phyloP scores from a whole-genome alignment of 2,329 filamentous ascomycete species.

The Penicillium sp. region DNA sequence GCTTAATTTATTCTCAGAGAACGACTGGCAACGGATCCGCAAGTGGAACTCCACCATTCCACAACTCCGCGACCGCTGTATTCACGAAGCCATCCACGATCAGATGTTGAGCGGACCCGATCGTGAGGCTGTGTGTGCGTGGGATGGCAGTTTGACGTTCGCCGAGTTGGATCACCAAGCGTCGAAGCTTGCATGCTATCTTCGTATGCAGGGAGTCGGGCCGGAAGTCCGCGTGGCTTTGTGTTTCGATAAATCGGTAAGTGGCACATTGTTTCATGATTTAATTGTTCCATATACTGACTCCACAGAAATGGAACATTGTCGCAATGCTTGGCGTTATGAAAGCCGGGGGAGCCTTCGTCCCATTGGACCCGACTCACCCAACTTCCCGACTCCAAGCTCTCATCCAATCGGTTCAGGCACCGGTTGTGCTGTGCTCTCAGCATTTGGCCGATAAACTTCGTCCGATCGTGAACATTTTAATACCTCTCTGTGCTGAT shows the following conservation, averaged over 20 bases:
- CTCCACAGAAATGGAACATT: constrained; percentile 40
- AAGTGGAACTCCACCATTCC: constrained; percentile 52
- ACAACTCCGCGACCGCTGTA: constrained; percentile 39
- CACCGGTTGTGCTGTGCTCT: constrained; percentile 36
- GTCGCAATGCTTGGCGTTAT: constrained; percentile 43
- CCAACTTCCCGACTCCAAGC: constrained; percentile 38
- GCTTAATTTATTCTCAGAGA: constrained; percentile 55
- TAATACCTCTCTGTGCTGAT: constrained; percentile 31
- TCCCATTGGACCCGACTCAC: constrained; percentile 42
- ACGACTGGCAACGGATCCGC: constrained; percentile 55
- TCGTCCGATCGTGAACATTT: constrained; percentile 20
- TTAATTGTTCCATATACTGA: constrained; percentile 3
- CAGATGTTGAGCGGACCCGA: constrained; percentile 36
- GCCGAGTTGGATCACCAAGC: constrained; percentile 38
- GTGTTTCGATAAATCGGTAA: constrained; percentile 45
- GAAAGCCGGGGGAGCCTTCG: constrained; percentile 45
- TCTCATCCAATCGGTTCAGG: constrained; percentile 34
- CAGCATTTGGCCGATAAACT: constrained; percentile 23
- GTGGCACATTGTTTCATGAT: constrained; percentile 6
- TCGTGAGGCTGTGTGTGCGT: constrained; percentile 36
- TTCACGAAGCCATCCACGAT: constrained; percentile 39
- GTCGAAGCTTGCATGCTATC: constrained; percentile 37
- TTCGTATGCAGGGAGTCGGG: constrained; percentile 42
- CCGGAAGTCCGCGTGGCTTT: constrained; percentile 38
- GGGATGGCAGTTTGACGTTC: constrained; percentile 43